These are phyloP conservation scores for Taphrina flavorubra DNA, from an alignment of 1,139 yeast species.

Conservation along the genomic window DNA sequence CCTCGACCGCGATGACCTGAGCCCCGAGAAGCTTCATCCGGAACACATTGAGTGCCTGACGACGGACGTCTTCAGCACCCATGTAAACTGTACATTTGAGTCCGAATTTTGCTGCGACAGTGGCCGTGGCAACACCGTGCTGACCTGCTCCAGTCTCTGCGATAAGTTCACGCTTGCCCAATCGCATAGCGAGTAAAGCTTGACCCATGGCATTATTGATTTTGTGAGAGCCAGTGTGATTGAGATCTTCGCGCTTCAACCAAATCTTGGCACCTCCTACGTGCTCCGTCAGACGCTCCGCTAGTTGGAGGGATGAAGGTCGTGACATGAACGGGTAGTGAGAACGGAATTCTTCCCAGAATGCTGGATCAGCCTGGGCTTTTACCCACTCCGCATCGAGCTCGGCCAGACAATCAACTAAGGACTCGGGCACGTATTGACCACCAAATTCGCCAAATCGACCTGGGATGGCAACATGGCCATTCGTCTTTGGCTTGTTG, in stretches of 20 bases:
- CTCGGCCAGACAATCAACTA: constrained; percentile 87
- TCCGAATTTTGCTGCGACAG: constrained; percentile 98
- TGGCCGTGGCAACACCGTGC: constrained; percentile 99
- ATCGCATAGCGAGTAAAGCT: constrained; percentile 84
- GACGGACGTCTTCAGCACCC: constrained; percentile 99
- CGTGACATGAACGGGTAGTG: constrained; percentile 92
- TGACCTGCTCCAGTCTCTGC: constrained; percentile 99
- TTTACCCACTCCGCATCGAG: constrained; percentile 84
- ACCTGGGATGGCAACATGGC: constrained; percentile 59
- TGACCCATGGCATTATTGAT: constrained; percentile 97
- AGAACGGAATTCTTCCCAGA: constrained; percentile 90
- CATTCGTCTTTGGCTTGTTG: constrained; percentile 24
- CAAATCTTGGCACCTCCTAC: constrained; percentile 98
- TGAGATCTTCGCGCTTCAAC: constrained; percentile 96
- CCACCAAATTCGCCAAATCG: constrained; percentile 97
- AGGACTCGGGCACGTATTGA: constrained; percentile 96
- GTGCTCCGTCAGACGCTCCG: constrained; percentile 83
- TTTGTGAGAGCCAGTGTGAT: constrained; percentile 98
- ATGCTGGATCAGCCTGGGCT: constrained; percentile 83
- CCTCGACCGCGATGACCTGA: constrained; percentile 85
- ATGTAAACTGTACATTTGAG: constrained; percentile 92
- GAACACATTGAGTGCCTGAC: constrained; percentile 97
- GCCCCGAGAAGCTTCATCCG: constrained; percentile 98
- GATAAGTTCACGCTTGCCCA: constrained; percentile 87
- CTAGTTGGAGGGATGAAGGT: constrained; percentile 89